Base-by-base conservation (phyloP, 352 stramenopile genomes). In the Phytophthora capsici region DNA sequence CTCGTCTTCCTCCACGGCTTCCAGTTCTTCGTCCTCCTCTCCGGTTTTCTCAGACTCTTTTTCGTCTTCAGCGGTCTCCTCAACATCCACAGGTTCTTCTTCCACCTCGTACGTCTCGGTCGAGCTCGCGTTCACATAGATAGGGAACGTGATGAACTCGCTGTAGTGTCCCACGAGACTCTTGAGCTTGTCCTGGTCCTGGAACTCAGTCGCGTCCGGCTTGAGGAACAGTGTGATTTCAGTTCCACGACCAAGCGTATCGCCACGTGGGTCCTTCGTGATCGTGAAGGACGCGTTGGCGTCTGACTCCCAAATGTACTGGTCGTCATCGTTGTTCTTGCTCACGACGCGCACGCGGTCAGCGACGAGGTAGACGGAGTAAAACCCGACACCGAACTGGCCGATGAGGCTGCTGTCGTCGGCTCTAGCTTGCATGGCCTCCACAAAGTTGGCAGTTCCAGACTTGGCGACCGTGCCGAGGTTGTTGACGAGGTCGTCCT, bases 361-460 rank as follows among this genome's bases (percentile, higher is more conserved):
- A 0, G 96, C 90, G 7, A 99, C 97, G 16, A 99, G 75, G 81
- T 99, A 99, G 23, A 99, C 91, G 10, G 97, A 99, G 83, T 99
- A 99, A 78, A 99, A 99, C 30, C 98, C 98, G 25, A 99, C 98
- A 55, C 98, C 98, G 72, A 99, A 99, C 86, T 99, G 98, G 48
- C 98, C 98, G 71, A 99, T 99, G 65, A 99, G 89, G 52, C 64
- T 94, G 56, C 98, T 86, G 66, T 99, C 81, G 64, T 99, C 93
- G 9, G 82, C 85, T 20, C 85, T 86, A 40, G 91, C 89, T 50
- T 96, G 88, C 70, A 99, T 88, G 23, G 91, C 87, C 71, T 99
- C 97, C 22, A 99, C 88, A 68, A 99, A 99, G 73, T 99, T 99
- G 36, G 96, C 98, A 4, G 98, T 99, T 57, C 98, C 98, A 23